phyloP scores from a whole-genome alignment of 768 basidiomycete species.

The Phanerodontia chrysosporium region DNA sequence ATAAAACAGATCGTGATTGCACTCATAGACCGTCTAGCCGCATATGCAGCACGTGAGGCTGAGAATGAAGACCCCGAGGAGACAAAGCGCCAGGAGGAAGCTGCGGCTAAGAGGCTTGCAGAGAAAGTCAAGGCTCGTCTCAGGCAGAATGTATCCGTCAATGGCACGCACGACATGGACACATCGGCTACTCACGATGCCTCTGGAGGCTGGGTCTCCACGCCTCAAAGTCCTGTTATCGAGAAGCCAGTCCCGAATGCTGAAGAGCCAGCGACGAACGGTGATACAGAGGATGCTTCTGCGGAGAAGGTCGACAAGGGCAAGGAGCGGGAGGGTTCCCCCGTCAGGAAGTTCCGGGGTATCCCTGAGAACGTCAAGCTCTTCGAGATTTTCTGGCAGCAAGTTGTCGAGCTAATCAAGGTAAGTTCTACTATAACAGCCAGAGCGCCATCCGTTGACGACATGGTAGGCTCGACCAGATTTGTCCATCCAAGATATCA shows the following conservation, averaged over 20 bases:
- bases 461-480: conserved; percentile 84
- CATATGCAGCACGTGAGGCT: conserved; percentile 95
- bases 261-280: background rate
- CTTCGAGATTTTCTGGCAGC: conserved; percentile 99
- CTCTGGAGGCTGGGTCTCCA: conserved; percentile 22
- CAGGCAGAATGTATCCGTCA: conserved; percentile 43
- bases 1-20: conserved; percentile 99
- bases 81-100: conserved; percentile 89
- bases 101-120: conserved; percentile 81
- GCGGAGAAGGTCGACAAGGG: conserved; percentile 41
- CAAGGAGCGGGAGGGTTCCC: conserved; percentile 42
- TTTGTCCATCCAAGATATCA: conserved; percentile 95
- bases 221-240: conserved; percentile 24
- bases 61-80: conserved; percentile 96
- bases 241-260: conserved; percentile 13
- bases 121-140: conserved; percentile 73
- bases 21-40: conserved; percentile 91
- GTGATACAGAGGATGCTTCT: conserved; percentile 15
- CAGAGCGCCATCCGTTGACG: background rate
- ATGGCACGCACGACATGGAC: conserved; percentile 14
- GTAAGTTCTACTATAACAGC: conserved; percentile 37
- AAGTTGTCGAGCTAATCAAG: conserved; percentile 97
- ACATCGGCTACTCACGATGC: conserved; percentile 16
- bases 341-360: conserved; percentile 83
- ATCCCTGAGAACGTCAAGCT: conserved; percentile 92